Percentiles rank a stretch among this genome's conserved stretches.
Conservation (phyloP, 345 rosid species). For the Eucalyptus rudis region DNA sequence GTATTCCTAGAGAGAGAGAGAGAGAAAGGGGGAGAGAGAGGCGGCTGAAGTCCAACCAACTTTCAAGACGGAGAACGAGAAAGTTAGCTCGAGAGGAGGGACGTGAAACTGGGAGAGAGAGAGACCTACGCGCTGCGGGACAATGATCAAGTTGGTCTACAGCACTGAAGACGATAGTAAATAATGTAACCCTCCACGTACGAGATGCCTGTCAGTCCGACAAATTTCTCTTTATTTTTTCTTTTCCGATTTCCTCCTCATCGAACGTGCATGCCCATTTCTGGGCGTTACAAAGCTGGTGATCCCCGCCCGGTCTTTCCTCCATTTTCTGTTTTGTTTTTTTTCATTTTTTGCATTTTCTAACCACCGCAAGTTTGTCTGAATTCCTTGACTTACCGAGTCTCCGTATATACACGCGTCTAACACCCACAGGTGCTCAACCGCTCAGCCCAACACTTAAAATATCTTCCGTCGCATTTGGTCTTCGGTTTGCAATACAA, state of each 20-base stretch:
- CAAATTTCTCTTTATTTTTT: neutral
- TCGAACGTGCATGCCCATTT: neutral
- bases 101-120: neutral
- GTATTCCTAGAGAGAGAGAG: neutral
- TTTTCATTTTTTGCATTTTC: neutral
- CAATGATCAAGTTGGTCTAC: neutral
- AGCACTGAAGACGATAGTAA: neutral
- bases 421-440: neutral
- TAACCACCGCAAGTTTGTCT: neutral
- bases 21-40: neutral
- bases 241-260: neutral
- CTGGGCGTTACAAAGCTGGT: neutral
- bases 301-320: neutral
- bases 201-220: neutral
- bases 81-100: neutral
- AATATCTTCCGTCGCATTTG: neutral
- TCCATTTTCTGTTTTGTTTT: too few relatives aligned
- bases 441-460: neutral
- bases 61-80: neutral
- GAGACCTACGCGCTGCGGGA: neutral
- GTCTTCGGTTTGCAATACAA: neutral
- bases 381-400: neutral
- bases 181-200: neutral
- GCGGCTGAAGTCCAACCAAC: conserved; percentile 1
- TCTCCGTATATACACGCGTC: neutral